phyloP scores from a whole-genome alignment of 129 eudicot genomes.

The Oenanthe sinensis region DNA sequence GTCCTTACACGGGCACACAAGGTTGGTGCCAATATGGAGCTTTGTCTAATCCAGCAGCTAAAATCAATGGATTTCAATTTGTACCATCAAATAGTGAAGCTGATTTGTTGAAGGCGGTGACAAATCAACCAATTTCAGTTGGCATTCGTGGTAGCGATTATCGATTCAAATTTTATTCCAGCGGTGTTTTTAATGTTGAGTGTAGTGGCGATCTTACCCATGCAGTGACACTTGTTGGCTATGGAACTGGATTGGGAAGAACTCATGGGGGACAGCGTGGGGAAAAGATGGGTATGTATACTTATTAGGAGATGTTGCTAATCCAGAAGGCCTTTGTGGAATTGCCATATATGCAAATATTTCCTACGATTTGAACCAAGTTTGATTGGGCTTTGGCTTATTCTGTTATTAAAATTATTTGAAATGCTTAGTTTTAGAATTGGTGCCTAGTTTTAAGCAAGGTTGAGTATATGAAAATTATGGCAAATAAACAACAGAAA shows the following conservation, averaged over 20 bases:
- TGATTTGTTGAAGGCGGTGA: constrained; percentile 38
- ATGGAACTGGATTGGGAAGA: constrained; percentile 60
- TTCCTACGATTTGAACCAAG: constrained; percentile 29
- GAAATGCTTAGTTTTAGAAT: too few relatives aligned
- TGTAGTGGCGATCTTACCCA: constrained; percentile 38
- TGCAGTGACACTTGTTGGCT: constrained; percentile 51
- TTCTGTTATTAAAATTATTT: too few relatives aligned
- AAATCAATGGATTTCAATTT: constrained; percentile 28
- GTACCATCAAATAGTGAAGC: constrained; percentile 42
- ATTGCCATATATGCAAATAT: constrained; percentile 34
- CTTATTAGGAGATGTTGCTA: constrained; percentile 26
- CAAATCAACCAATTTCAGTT: constrained; percentile 42
- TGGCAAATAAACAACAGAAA: too few relatives aligned
- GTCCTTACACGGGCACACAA: constrained; percentile 32
- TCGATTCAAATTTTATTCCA: constrained; percentile 32
- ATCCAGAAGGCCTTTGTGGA: constrained; percentile 43
- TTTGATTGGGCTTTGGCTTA: too few relatives aligned
- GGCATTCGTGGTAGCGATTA: constrained; percentile 30
- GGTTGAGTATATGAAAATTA: too few relatives aligned
- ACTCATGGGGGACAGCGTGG: constrained; percentile 52
- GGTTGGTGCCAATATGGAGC: not conserved
- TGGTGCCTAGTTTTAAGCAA: too few relatives aligned
- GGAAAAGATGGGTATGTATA: constrained; percentile 42
- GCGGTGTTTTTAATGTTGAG: constrained; percentile 31
- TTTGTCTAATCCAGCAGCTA: constrained; percentile 19